These are phyloP conservation scores for Calophaca sinica DNA, from an alignment of 306 rosid species.

Conservation along the genomic window DNA sequence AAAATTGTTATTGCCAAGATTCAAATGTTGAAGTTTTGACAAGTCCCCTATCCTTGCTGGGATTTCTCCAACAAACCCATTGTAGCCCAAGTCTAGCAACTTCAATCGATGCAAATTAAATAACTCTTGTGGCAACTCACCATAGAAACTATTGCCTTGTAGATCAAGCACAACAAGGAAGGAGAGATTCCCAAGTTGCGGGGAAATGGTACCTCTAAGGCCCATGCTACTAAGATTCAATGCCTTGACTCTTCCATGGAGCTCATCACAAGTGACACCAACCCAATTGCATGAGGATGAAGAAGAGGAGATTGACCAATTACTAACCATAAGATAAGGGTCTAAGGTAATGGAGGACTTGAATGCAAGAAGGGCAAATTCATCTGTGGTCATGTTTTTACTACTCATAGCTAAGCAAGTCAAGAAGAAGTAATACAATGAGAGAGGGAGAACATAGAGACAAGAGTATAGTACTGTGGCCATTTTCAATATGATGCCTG, in stretches of 20 bases:
- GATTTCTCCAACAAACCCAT: slow-evolving; percentile 7
- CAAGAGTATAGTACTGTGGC: not conserved
- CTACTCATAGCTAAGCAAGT: not conserved
- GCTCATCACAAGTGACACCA: slow-evolving; percentile 25
- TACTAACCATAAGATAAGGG: slow-evolving; percentile 1
- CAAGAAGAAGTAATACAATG: not conserved
- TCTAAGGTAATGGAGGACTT: slow-evolving; percentile 35
- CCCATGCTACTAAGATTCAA: slow-evolving; percentile 13
- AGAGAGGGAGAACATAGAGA: not conserved
- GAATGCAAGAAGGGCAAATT: slow-evolving; percentile 35
- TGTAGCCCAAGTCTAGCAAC: slow-evolving; percentile 5
- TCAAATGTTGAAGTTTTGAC: slow-evolving; percentile 1
- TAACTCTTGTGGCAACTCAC: slow-evolving; percentile 20
- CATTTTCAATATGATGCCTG: not conserved
- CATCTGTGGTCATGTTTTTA: not conserved
- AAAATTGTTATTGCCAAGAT: not conserved
- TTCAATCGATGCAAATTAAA: not conserved
- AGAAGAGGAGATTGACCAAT: slow-evolving; percentile 29
- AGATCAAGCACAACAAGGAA: slow-evolving; percentile 40
- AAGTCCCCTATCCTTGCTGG: not conserved
- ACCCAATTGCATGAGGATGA: slow-evolving; percentile 23
- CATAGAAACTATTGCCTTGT: not conserved
- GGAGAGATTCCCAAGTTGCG: slow-evolving; percentile 36
- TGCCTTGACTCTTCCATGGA: slow-evolving; percentile 3
- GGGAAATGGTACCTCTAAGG: slow-evolving; percentile 29